A percentile compares a stretch with the other conserved stretches of the same genome.
phyloP scores from a whole-genome alignment of 1,284 basidiomycete genomes.

The Trametes polyzona region DNA sequence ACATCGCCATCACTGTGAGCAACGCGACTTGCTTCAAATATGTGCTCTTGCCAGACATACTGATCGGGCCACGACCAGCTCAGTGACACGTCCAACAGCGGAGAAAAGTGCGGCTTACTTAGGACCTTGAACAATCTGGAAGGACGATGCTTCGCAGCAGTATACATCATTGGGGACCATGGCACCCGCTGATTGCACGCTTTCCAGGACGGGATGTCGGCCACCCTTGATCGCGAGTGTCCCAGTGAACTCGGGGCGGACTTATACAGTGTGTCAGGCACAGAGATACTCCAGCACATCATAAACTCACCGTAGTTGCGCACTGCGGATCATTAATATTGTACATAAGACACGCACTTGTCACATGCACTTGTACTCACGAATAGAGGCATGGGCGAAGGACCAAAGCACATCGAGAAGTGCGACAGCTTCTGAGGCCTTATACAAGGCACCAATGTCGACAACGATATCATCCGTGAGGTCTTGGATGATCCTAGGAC shows the following conservation, averaged over 20 bases:
- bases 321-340: constrained; percentile 44
- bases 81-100: no score
- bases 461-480: constrained; percentile 67
- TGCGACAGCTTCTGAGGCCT: constrained; percentile 88
- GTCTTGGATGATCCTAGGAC: constrained; percentile 68
- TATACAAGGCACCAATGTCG: constrained; percentile 79
- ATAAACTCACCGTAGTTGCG: constrained; percentile 69
- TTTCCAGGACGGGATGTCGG: constrained; percentile 86
- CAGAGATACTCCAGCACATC: no score
- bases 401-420: constrained; percentile 86
- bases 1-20: constrained; percentile 84
- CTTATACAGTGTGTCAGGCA: constrained; percentile 41
- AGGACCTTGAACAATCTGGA: constrained; percentile 89
- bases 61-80: no score
- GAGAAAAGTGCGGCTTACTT: constrained; percentile 64
- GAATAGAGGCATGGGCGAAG: constrained; percentile 80
- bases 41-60: constrained; percentile 80
- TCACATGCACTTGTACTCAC: constrained; percentile 44
- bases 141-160: constrained; percentile 78
- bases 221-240: constrained; percentile 87
- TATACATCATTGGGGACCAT: constrained; percentile 89
- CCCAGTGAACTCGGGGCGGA: constrained; percentile 86
- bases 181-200: constrained; percentile 65
- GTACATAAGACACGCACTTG: neutral
- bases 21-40: constrained; percentile 89